Percentiles rank a stretch among this genome's conserved stretches.
phyloP scores from a whole-genome alignment of 257 asterid species.

The Ajuga chamaepitys region DNA sequence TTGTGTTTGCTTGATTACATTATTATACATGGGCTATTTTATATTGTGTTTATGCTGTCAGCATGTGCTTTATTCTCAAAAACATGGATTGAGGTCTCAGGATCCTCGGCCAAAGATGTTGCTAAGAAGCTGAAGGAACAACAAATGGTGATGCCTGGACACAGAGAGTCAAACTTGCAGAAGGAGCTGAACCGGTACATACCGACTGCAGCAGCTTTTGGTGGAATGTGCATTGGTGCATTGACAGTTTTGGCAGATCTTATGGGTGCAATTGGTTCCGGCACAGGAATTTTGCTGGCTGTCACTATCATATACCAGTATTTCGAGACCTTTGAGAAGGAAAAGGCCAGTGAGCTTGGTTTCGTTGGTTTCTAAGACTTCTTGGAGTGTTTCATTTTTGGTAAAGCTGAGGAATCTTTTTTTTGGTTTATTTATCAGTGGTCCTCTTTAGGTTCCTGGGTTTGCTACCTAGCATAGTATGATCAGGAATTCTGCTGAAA shows the following conservation, averaged over 20 bases:
- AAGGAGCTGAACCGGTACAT: slow-evolving; percentile 85
- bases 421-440: slow-evolving; percentile 1
- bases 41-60: slow-evolving; percentile 29
- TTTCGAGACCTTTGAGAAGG: slow-evolving; percentile 88
- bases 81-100: slow-evolving; percentile 37
- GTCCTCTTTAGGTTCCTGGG: neutral
- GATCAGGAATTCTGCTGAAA: neutral
- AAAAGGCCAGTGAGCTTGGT: slow-evolving; percentile 80
- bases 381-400: slow-evolving; percentile 2
- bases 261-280: slow-evolving; percentile 96
- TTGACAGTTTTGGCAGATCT: slow-evolving; percentile 80
- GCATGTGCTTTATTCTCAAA: slow-evolving; percentile 36
- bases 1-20: too few relatives aligned
- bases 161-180: slow-evolving; percentile 71
- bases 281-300: slow-evolving; percentile 76
- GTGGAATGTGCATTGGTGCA: slow-evolving; percentile 93
- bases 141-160: slow-evolving; percentile 99
- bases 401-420: slow-evolving; percentile 22
- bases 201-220: slow-evolving; percentile 90
- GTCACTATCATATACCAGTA: slow-evolving; percentile 85
- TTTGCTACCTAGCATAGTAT: neutral
- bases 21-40: slow-evolving; percentile 33
- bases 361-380: slow-evolving; percentile 64
- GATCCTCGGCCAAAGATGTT: slow-evolving; percentile 33
- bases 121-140: slow-evolving; percentile 72